Percentiles rank a stretch among this genome's conserved stretches.
phyloP scores from a whole-genome alignment of 768 basidiomycete genomes.

The Pisolithus microcarpus region DNA sequence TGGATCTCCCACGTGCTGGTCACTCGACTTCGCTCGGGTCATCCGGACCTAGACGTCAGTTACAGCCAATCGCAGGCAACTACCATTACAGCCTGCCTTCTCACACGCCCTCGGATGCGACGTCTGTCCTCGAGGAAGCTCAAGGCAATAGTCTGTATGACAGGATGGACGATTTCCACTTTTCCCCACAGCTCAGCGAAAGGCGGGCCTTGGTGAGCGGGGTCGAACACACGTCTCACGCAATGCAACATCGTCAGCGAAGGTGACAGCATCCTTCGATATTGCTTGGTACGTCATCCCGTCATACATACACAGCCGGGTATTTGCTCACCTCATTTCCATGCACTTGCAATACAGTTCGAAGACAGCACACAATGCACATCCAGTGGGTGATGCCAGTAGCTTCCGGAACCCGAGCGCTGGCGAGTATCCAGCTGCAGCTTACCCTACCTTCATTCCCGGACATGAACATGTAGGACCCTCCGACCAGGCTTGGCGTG shows the following conservation, averaged over 20 bases:
- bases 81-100: constrained; percentile 7
- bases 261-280: neutral
- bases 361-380: neutral
- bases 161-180: constrained; percentile 21
- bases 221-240: neutral
- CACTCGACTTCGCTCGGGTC: constrained; percentile 10
- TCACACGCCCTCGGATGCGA: constrained; percentile 3
- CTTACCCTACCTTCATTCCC: constrained; percentile 18
- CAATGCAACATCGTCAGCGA: neutral
- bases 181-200: constrained; percentile 9
- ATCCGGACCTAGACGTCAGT: constrained; percentile 10
- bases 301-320: neutral
- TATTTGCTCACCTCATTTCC: neutral
- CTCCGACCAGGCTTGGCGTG: constrained; percentile 6
- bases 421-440: neutral
- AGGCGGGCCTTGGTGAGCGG: constrained; percentile 13
- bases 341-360: neutral
- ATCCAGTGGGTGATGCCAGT: neutral
- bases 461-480: constrained; percentile 23
- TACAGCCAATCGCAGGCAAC: constrained; percentile 11
- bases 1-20: constrained; percentile 19
- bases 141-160: constrained; percentile 19
- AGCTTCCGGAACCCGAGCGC: neutral
- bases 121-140: constrained; percentile 16
- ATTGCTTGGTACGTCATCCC: neutral